Conservation (phyloP, 2,329 filamentous ascomycete genomes). For the Fusarium abutilonis region DNA sequence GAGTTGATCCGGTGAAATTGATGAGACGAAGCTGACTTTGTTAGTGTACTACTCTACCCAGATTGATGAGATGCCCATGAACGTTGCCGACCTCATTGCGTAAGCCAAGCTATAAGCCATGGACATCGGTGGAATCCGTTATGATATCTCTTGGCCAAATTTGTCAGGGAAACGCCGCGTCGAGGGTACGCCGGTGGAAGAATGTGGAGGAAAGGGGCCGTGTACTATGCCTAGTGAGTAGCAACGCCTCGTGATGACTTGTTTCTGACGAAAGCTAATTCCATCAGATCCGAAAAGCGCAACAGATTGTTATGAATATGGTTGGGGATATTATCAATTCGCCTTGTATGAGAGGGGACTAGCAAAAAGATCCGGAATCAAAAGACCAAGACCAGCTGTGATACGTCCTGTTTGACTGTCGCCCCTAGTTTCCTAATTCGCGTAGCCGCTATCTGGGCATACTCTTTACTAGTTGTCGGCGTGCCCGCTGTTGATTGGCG, state of each 20-base stretch:
- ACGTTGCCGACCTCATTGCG: constrained; percentile 73
- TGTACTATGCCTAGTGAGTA: constrained; percentile 41
- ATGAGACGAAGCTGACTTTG: constrained; percentile 47
- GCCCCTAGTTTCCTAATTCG: constrained; percentile 28
- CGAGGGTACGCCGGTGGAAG: constrained; percentile 25
- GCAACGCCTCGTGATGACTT: not conserved
- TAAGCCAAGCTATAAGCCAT: constrained; percentile 45
- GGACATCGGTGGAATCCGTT: not conserved
- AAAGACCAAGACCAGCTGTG: not conserved
- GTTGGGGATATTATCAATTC: constrained; percentile 3
- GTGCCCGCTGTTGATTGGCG: constrained; percentile 4
- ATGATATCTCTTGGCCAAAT: not conserved
- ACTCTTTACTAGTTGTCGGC: not conserved
- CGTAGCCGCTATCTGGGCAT: constrained; percentile 13
- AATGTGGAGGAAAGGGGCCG: constrained; percentile 48
- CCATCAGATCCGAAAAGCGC: constrained; percentile 3
- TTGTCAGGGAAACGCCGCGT: constrained; percentile 24
- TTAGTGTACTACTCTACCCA: constrained; percentile 93
- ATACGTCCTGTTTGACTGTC: constrained; percentile 12
- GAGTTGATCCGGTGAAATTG: constrained; percentile 52
- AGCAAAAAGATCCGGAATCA: constrained; percentile 14
- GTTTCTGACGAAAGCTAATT: not conserved
- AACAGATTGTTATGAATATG: constrained; percentile 21
- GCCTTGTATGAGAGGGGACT: constrained; percentile 1
- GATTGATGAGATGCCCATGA: constrained; percentile 99